phyloP scores from a whole-genome alignment of 1,284 basidiomycete genomes.

The Fomitiporia mediterranea region DNA sequence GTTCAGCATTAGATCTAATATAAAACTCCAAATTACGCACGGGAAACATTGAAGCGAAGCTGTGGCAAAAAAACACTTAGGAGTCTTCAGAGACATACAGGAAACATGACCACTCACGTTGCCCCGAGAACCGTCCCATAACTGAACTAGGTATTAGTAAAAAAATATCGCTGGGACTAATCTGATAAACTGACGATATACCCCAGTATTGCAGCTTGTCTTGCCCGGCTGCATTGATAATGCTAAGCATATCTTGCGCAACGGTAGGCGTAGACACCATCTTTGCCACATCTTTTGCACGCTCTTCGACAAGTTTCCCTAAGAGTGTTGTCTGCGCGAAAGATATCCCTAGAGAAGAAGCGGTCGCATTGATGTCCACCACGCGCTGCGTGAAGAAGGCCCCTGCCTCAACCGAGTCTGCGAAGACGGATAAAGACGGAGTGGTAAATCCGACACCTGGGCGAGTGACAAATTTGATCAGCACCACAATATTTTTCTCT shows the following conservation, averaged over 20 bases:
- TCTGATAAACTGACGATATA: conserved; percentile 23
- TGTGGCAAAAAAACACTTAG: not conserved
- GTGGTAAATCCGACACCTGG: conserved; percentile 21
- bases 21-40: conserved; percentile 9
- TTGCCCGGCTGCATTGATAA: conserved; percentile 26
- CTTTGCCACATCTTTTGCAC: conserved; percentile 3
- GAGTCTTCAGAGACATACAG: no score
- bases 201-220: conserved; percentile 30
- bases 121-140: conserved; percentile 26
- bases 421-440: conserved; percentile 15
- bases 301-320: not conserved
- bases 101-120: conserved; percentile 20
- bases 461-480: no score
- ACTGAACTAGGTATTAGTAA: conserved; percentile 15
- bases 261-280: conserved; percentile 22
- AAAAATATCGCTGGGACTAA: no score
- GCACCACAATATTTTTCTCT: no score
- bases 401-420: conserved; percentile 4
- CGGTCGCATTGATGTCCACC: conserved; percentile 1
- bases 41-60: conserved; percentile 28
- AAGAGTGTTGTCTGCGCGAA: not conserved
- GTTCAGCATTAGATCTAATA: no score
- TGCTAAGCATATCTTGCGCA: conserved; percentile 28
- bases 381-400: not conserved
- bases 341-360: conserved; percentile 1